Base-by-base conservation (phyloP, 345 rosid genomes). In the Streptanthus diversifolius region DNA sequence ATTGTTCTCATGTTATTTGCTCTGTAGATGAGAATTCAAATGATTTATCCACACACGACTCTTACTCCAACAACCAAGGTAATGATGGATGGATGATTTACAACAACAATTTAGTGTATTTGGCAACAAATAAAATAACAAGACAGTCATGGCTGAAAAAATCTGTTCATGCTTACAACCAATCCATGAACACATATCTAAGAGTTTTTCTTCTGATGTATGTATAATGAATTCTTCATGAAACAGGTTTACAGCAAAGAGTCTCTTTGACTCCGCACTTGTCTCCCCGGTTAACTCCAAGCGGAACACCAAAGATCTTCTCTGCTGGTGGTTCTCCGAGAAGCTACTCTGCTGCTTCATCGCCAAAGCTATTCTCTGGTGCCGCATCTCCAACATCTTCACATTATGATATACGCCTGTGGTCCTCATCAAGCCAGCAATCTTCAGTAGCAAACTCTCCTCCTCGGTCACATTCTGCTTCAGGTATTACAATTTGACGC, bases 371-470 rank as follows among this genome's bases (percentile, higher is more conserved):
- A 68, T 82, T 81, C 61, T 87, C 99, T 14, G 90, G 87, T 3
- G 59, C 85, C 14, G 75, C 87, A 45, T 88, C 98, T 45, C 98
- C 98, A 1, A 74, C 85, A 70, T 86, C 79, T 68, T 5, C 80
- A 13, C 86, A 74, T n/a, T 82, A 85, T 69, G 96, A 83, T 36
- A 82, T 85, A 21, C 82, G 83, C 15, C 32, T 77, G 62, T 93
- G 96, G 97, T 93, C 88, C 65, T 79, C 92, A 54, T 78, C 96
- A 72, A 95, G 99, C 83, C 96, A 91, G 72, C 93, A 86, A 81
- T 87, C 99, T 58, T 95, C 96, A 49, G 85, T 95, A 21, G 81
- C 95, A 68, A 91, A 85, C 80, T 95, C 99, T 64, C 96, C 97
- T 69, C 96, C 97, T 48, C 87, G 89, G 48, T 80, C 85, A 3